Evolutionary conservation across 257 asterid species (phyloP).

Genomic region (Echium plantagineum): DNA sequence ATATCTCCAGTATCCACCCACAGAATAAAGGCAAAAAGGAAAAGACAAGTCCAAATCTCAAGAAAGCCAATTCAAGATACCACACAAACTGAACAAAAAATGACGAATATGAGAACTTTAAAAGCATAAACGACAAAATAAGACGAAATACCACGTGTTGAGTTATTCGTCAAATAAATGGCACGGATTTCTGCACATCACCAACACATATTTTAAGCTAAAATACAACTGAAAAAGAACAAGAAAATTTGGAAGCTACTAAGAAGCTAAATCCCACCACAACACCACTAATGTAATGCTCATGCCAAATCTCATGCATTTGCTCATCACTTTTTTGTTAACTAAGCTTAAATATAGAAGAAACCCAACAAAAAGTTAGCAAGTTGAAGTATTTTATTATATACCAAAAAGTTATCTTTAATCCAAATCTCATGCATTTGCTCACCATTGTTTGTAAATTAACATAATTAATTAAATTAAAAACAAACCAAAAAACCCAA

Average conservation of each 20-base stretch:
- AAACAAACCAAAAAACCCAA: too few species aligned
- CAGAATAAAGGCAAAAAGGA: conserved; percentile 20
- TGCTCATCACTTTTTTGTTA: conserved; percentile 4
- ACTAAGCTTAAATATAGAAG: not conserved
- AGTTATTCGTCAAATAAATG: too few species aligned
- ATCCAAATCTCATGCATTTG: too few species aligned
- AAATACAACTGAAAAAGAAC: conserved; percentile 4
- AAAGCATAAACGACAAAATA: too few species aligned
- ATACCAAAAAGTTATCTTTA: not conserved
- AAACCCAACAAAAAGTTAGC: conserved; percentile 8
- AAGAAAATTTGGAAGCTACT: not conserved
- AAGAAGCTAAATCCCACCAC: conserved; percentile 11
- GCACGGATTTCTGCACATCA: too few species aligned
- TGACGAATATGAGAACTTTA: too few species aligned
- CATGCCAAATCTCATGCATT: conserved; percentile 10
- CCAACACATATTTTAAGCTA: conserved; percentile 13
- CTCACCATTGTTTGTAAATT: too few species aligned
- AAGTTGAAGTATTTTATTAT: not conserved
- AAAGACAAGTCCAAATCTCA: conserved; percentile 22
- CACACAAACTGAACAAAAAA: too few species aligned
- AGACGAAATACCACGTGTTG: too few species aligned
- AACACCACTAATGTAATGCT: conserved; percentile 1
- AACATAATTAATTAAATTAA: too few species aligned
- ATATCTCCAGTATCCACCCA: conserved; percentile 25
- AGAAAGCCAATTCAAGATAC: conserved; percentile 16